A percentile compares a stretch with the other conserved stretches of the same genome.
phyloP scores from a whole-genome alignment of 352 stramenopile species.

The Globisporangium parvum region DNA sequence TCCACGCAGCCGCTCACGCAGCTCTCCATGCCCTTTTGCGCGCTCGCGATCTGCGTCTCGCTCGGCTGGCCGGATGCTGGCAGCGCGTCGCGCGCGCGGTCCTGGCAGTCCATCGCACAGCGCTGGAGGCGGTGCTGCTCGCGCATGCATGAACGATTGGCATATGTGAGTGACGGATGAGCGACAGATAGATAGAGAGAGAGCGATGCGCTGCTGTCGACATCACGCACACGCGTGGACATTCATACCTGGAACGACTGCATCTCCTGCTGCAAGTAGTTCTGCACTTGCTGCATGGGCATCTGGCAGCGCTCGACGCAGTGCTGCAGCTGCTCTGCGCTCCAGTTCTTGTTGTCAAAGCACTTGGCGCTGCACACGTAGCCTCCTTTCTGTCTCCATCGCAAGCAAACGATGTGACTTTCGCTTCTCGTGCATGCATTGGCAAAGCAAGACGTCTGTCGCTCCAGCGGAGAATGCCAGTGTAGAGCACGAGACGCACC shows the following conservation, averaged over 20 bases:
- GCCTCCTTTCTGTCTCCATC: conserved; percentile 48
- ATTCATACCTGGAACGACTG: conserved; percentile 70
- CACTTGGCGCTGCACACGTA: conserved; percentile 86
- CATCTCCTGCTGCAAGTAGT: conserved; percentile 81
- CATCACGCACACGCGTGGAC: too few relatives aligned
- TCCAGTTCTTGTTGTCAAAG: conserved; percentile 82
- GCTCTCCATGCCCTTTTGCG: conserved; percentile 73
- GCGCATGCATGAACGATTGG: background rate
- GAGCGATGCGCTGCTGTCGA: too few relatives aligned
- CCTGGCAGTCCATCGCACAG: conserved; percentile 84
- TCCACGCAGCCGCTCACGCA: conserved; percentile 69
- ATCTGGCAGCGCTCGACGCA: conserved; percentile 84
- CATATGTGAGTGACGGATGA: background rate
- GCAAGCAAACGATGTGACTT: background rate
- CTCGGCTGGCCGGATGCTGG: conserved; percentile 51
- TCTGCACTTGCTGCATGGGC: conserved; percentile 79
- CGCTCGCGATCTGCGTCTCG: conserved; percentile 55
- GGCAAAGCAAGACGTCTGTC: background rate
- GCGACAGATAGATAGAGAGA: background rate
- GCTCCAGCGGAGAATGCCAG: background rate
- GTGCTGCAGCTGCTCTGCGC: conserved; percentile 68
- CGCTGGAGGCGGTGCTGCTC: conserved; percentile 71
- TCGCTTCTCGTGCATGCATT: background rate
- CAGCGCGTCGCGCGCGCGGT: conserved; percentile 69
- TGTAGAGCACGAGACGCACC: conserved; percentile 17